Percentiles rank a stretch among this genome's conserved stretches.
Evolutionary conservation across 1,284 basidiomycete species (phyloP).

Genomic region (Wallemia hederae): DNA sequence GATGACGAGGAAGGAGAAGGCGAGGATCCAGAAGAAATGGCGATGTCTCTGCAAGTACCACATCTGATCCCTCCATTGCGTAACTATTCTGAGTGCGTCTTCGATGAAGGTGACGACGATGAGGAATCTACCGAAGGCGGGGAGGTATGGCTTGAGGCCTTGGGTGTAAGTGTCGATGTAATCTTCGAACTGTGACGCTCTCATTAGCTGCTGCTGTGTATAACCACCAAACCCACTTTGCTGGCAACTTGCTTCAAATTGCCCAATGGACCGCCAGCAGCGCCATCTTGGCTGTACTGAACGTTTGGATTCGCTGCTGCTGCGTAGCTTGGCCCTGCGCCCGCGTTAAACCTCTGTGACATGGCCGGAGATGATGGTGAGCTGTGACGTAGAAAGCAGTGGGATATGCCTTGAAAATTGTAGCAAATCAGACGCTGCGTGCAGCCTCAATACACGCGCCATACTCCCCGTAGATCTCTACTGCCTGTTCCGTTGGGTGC

Average conservation of each 20-base stretch:
- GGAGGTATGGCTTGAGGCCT: conserved; percentile 77
- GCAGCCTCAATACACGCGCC: no score
- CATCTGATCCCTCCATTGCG: conserved; percentile 85
- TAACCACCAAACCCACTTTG: background rate
- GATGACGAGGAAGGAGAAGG: conserved; percentile 64
- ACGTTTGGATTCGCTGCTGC: background rate
- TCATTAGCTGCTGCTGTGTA: background rate
- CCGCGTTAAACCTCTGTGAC: background rate
- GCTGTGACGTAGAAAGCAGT: no score
- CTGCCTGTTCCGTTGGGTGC: no score
- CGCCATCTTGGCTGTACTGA: background rate
- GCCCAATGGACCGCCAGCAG: background rate
- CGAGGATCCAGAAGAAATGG: conserved; percentile 77
- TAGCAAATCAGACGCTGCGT: no score
- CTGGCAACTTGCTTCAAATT: background rate
- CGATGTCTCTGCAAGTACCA: conserved; percentile 91
- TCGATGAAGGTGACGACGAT: conserved; percentile 97
- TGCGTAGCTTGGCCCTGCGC: background rate
- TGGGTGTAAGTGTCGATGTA: conserved; percentile 72
- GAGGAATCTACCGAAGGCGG: conserved; percentile 78
- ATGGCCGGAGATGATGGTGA: background rate
- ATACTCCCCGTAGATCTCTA: no score
- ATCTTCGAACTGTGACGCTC: conserved; percentile 43
- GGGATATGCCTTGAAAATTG: no score
- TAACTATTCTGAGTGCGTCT: conserved; percentile 62